These are phyloP conservation scores for Trichoderma gamsii DNA, from an alignment of 495 filamentous ascomycete genomes.

Conservation along the genomic window DNA sequence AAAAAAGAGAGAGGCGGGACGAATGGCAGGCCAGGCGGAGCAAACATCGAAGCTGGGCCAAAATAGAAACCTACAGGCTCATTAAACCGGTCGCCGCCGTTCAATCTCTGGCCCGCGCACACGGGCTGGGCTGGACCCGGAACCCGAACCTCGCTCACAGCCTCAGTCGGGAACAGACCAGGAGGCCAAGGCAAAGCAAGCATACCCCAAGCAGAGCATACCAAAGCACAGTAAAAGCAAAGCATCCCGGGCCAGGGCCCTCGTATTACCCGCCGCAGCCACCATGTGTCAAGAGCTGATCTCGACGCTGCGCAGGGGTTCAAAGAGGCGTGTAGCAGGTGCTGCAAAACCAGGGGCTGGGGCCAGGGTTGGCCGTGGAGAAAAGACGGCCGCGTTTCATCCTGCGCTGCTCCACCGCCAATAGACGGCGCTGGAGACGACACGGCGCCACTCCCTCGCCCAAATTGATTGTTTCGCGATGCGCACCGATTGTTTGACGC, in stretches of 20 bases:
- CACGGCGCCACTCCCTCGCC: background rate
- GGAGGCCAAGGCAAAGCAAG: no score
- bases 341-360: slow-evolving; percentile 11
- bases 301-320: background rate
- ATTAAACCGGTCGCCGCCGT: no score
- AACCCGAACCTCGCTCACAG: no score
- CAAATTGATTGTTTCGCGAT: slow-evolving; percentile 1
- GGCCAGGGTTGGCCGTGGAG: background rate
- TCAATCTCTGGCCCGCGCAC: no score
- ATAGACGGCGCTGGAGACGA: background rate
- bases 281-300: background rate
- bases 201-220: no score
- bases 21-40: background rate
- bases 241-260: no score
- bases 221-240: no score
- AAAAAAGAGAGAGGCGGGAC: background rate
- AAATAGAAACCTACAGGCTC: no score
- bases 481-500: slow-evolving; percentile 6
- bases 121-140: no score
- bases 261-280: no score
- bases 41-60: background rate
- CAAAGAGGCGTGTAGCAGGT: background rate
- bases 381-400: background rate
- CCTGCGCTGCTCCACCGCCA: background rate
- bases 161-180: no score